A percentile compares a stretch with the other conserved stretches of the same genome.
Conservation (phyloP, 768 basidiomycete genomes). For the Hortiboletus flavorubellus region DNA sequence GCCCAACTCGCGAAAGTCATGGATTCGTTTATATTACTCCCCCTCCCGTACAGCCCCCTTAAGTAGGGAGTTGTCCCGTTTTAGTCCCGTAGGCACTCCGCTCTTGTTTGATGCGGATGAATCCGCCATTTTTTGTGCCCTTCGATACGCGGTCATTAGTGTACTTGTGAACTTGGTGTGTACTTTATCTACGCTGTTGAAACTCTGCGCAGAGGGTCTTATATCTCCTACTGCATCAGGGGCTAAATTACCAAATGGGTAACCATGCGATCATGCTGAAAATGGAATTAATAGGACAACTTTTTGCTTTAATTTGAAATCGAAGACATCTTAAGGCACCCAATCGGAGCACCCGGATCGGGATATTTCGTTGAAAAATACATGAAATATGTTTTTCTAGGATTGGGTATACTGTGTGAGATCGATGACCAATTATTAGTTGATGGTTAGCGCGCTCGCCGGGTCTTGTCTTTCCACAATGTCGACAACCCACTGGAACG, state of each 20-base stretch:
- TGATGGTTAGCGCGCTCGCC: background rate
- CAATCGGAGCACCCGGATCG: too few species aligned
- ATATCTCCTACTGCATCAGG: background rate
- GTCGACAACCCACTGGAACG: constrained; percentile 44
- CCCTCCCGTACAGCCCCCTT: constrained; percentile 81
- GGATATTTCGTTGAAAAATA: too few species aligned
- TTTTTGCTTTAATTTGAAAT: too few species aligned
- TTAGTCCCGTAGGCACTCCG: background rate
- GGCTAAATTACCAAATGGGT: constrained; percentile 8
- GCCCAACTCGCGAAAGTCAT: constrained; percentile 81
- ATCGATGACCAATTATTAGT: constrained; percentile 7
- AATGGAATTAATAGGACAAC: too few species aligned
- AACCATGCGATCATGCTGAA: constrained; percentile 16
- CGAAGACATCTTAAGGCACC: too few species aligned
- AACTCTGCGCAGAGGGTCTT: background rate
- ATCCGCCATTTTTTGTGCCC: background rate
- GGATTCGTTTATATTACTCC: constrained; percentile 81
- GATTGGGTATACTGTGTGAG: background rate
- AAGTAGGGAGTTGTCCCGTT: constrained; percentile 44
- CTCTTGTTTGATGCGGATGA: background rate
- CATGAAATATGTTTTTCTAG: too few species aligned
- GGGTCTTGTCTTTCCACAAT: constrained; percentile 13
- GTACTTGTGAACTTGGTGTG: background rate
- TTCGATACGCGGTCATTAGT: background rate
- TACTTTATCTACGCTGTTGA: background rate